Percentiles rank a stretch among this genome's conserved stretches.
Conservation (phyloP, 1,284 basidiomycete genomes). For the Ustilago sp. region DNA sequence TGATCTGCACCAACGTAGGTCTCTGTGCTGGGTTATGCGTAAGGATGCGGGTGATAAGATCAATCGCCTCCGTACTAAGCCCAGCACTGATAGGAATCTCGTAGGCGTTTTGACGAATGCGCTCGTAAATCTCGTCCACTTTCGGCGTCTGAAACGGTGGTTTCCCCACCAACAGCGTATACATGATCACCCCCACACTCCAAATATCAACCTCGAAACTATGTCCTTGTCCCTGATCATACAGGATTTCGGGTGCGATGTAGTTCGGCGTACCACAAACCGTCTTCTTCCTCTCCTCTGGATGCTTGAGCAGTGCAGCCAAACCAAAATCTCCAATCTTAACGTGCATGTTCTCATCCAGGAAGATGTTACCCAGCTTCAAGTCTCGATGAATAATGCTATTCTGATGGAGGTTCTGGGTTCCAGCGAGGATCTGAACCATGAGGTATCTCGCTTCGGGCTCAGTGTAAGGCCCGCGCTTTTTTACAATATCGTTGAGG, state of each 20-base stretch:
- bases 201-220: slow-evolving; percentile 98
- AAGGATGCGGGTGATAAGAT: slow-evolving; percentile 86
- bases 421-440: slow-evolving; percentile 93
- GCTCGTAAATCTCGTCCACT: slow-evolving; percentile 76
- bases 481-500: slow-evolving; percentile 88
- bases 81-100: slow-evolving; percentile 85
- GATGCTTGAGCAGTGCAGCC: slow-evolving; percentile 94
- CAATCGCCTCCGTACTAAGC: slow-evolving; percentile 80
- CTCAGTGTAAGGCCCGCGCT: slow-evolving; percentile 88
- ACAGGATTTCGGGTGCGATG: slow-evolving; percentile 96
- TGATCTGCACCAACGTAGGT: slow-evolving; percentile 85
- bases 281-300: slow-evolving; percentile 96
- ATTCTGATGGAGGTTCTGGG: slow-evolving; percentile 94
- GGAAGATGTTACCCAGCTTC: slow-evolving; percentile 94
- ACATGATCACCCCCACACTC: slow-evolving; percentile 93
- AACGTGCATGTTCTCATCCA: slow-evolving; percentile 91
- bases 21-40: slow-evolving; percentile 77
- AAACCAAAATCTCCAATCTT: slow-evolving; percentile 98
- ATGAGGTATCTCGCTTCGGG: slow-evolving; percentile 92
- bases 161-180: slow-evolving; percentile 90
- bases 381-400: slow-evolving; percentile 77
- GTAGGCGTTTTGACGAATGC: slow-evolving; percentile 93
- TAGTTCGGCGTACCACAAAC: slow-evolving; percentile 99
- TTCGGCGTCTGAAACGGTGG: slow-evolving; percentile 99
- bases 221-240: slow-evolving; percentile 94